Evolutionary conservation across 306 rosid genomes (phyloP), one percentile per base, ranked within the genome.

Genomic region (Albizia julibrissin): DNA sequence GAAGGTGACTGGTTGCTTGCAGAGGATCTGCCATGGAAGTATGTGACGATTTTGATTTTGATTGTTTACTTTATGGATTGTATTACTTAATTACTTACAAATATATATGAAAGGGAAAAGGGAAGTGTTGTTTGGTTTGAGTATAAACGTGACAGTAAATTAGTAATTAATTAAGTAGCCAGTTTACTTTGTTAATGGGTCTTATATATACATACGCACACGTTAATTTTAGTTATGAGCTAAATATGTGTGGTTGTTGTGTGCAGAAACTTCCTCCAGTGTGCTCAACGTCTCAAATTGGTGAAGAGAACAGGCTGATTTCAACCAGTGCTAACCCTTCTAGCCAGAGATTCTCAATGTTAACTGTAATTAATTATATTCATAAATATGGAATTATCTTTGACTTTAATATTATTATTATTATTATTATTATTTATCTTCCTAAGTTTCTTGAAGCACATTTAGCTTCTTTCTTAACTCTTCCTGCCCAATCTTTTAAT

Each of bases 1-100:
- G 91, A 89, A 13, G 99, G 99, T 62, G 97, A 93, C 44, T 93
- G 99, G 99, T 85, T 93, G 24, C 89, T 89, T 76, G 95, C 96
- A 37, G 78, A 89, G 72, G 92, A 92, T 79, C 86, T 92, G 27
- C 83, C 97, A 69, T 95, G 99, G 99, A 93, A 93, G 98, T 88
- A 73, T 14, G 56, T 49, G n/a, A 5, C 19, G 13, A 44, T 16
- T 49, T 49, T 50, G 52, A 47, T 47, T 11, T 47, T 47, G 52
- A 3, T 47, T 47, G 6, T 47, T 47, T 47, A 47, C 52, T 47
- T 3, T 14, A 47, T 16, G 52, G 14, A 47, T 47, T 10, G 18
- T 37, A 1, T 11, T 10, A 5, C 18, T 47, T 14, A 12, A 14
- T 8, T 46, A 46, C 50, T 46, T 46, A 13, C n/a, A 49, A 15